These are phyloP conservation scores for Aspergillus texensis DNA, from an alignment of 2,329 filamentous ascomycete species.

Conservation along the genomic window DNA sequence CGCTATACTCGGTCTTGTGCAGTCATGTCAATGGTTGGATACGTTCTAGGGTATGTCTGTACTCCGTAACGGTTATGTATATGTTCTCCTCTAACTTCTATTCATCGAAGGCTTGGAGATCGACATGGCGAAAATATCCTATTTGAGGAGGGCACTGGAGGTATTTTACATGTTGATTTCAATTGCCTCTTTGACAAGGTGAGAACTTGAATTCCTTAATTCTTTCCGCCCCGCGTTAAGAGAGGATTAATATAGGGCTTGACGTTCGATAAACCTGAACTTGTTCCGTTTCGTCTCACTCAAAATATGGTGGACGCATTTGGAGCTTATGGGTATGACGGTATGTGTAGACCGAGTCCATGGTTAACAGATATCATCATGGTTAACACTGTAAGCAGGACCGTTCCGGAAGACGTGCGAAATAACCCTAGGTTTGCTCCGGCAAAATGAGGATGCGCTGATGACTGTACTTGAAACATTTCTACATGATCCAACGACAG, in stretches of 20 bases:
- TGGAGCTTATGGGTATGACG: slow-evolving; percentile 91
- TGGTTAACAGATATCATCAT: neutral
- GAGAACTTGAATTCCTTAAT: neutral
- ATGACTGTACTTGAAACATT: slow-evolving; percentile 98
- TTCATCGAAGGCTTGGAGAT: slow-evolving; percentile 69
- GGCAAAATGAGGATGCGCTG: slow-evolving; percentile 91
- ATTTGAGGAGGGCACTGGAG: slow-evolving; percentile 89
- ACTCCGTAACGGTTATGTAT: neutral
- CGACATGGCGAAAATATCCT: slow-evolving; percentile 97
- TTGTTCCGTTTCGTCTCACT: slow-evolving; percentile 93
- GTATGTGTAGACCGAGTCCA: slow-evolving; percentile 26
- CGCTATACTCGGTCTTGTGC: slow-evolving; percentile 91
- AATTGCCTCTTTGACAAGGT: slow-evolving; percentile 97
- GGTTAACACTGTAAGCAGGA: slow-evolving; percentile 41
- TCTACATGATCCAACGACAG: slow-evolving; percentile 92
- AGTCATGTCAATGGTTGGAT: slow-evolving; percentile 99
- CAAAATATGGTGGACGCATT: slow-evolving; percentile 99
- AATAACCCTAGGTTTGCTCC: slow-evolving; percentile 78
- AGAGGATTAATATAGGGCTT: slow-evolving; percentile 58
- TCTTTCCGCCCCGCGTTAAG: neutral
- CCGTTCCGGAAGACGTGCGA: slow-evolving; percentile 91
- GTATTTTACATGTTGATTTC: slow-evolving; percentile 97
- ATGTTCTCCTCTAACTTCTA: slow-evolving; percentile 9
- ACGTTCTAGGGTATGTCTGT: slow-evolving; percentile 69
- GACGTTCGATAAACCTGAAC: slow-evolving; percentile 91